These are phyloP conservation scores for Fusarium protoensiforme DNA, from an alignment of 2,329 filamentous ascomycete genomes.

Conservation along the genomic window DNA sequence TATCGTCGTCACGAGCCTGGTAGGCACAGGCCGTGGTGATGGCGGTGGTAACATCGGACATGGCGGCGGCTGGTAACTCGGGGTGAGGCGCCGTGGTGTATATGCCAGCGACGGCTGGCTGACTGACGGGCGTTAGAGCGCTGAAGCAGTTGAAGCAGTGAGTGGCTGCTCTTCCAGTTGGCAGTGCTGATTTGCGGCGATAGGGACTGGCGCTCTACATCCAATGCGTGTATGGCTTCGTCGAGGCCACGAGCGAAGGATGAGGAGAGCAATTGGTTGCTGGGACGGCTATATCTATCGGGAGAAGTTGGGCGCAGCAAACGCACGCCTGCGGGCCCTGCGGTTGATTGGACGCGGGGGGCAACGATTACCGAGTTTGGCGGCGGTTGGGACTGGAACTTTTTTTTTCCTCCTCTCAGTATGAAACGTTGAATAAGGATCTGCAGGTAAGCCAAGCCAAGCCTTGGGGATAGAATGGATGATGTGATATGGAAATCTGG, in stretches of 20 bases:
- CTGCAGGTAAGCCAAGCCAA: constrained; percentile 27
- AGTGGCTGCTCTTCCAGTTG: constrained; percentile 17
- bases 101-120: constrained; percentile 14
- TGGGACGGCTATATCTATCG: constrained; percentile 13
- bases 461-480: constrained; percentile 13
- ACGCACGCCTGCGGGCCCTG: constrained; percentile 31
- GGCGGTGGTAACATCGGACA: constrained; percentile 53
- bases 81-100: constrained; percentile 15
- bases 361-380: constrained; percentile 40
- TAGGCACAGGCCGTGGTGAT: constrained; percentile 52
- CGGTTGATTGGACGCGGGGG: constrained; percentile 37
- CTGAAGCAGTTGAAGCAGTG: constrained; percentile 22
- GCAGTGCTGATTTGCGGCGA: constrained; percentile 16
- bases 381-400: constrained; percentile 20
- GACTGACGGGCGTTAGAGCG: constrained; percentile 25
- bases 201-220: constrained; percentile 23
- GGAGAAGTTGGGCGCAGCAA: constrained; percentile 30
- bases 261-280: constrained; percentile 41
- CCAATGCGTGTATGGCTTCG: constrained; percentile 17
- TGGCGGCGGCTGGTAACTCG: constrained; percentile 36
- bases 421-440: constrained; percentile 29
- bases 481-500: constrained; percentile 10
- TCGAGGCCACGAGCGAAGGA: constrained; percentile 34
- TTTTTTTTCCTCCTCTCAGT: constrained; percentile 10
- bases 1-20: constrained; percentile 49